Evolutionary conservation across 768 basidiomycete species (phyloP).

Genomic region (Obba rivulosa): DNA sequence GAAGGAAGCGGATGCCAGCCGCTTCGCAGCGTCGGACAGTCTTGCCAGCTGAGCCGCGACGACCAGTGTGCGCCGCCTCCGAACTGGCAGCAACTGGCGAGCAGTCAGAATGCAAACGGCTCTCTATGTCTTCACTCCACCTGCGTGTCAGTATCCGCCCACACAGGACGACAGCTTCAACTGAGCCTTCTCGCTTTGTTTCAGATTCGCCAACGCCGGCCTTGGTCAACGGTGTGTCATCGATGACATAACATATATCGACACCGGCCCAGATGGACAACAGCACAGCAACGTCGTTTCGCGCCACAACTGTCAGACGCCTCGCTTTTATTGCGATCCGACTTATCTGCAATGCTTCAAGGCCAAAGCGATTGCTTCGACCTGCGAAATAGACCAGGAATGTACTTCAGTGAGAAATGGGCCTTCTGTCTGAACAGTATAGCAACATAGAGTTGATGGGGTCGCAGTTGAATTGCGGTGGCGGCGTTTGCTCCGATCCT

Average conservation of each 20-base stretch:
- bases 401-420: slow-evolving; percentile 36
- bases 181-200: neutral
- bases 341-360: slow-evolving; percentile 36
- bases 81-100: slow-evolving; percentile 36
- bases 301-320: slow-evolving; percentile 52
- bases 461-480: slow-evolving; percentile 27
- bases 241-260: slow-evolving; percentile 50
- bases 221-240: slow-evolving; percentile 45
- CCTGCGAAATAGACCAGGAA: slow-evolving; percentile 50
- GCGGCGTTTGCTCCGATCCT: slow-evolving; percentile 25
- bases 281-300: slow-evolving; percentile 46
- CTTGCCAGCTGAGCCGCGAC: slow-evolving; percentile 60
- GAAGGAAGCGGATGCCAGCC: slow-evolving; percentile 53
- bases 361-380: slow-evolving; percentile 34
- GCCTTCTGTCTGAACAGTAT: neutral
- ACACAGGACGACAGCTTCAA: neutral
- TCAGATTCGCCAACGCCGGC: slow-evolving; percentile 52
- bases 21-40: slow-evolving; percentile 35
- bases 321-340: slow-evolving; percentile 51
- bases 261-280: slow-evolving; percentile 32
- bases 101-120: slow-evolving; percentile 42
- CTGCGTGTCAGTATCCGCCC: slow-evolving; percentile 44
- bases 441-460: neutral
- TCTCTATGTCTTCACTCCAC: slow-evolving; percentile 51
- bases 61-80: slow-evolving; percentile 43